Base-by-base conservation (phyloP, 2,329 filamentous ascomycete genomes). In the Coccinonectria pachysandricola region DNA sequence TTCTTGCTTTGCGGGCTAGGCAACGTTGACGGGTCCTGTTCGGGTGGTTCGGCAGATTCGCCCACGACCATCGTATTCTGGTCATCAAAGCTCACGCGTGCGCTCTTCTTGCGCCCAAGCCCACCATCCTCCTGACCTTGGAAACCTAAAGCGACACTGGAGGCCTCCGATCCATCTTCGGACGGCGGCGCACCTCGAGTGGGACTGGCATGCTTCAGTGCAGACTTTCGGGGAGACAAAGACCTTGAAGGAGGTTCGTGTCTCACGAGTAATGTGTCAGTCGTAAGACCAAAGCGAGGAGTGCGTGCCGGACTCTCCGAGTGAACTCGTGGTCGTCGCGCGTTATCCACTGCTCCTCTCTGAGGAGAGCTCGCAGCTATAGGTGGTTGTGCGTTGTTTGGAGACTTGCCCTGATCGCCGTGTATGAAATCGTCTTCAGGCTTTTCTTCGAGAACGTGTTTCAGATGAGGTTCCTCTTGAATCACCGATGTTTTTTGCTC, bases 1-100 rank as follows among this genome's bases (percentile, higher is more conserved):
- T 65, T 61, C 39, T 49, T 39, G 48, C 54, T 22, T 56, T 68
- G 34, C 20, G 45, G 28, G 27, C 41, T 42, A 49, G 54, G 35
- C 3, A 54, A 27, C 12, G 56, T 33, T 4, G 62, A 53, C 1
- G 62, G 59, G 6, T 62, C 60, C 2, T 49, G 39, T 22, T 59
- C 51, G 3, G 51, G 42, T 4, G 50, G 37, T 7, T 51, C 44
- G 6, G 54, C 53, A 7, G 63, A 53, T 26, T 72, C 62, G 6
- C 65, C 68, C 12, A 72, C 62, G 3, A 73, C 56, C 7, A 68
- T 56, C 7, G 64, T 68, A n/a, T 56, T 63, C 17, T 68, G 66
- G 25, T 84, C 79, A 36, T 84, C 78, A 46, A 86, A 95, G 55
- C 85, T 94, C 23, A 87, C 81, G 13, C 81, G 65, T 2, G 71